phyloP scores from a whole-genome alignment of 805 yeast species.

The Saccharomycopsis sp. region DNA sequence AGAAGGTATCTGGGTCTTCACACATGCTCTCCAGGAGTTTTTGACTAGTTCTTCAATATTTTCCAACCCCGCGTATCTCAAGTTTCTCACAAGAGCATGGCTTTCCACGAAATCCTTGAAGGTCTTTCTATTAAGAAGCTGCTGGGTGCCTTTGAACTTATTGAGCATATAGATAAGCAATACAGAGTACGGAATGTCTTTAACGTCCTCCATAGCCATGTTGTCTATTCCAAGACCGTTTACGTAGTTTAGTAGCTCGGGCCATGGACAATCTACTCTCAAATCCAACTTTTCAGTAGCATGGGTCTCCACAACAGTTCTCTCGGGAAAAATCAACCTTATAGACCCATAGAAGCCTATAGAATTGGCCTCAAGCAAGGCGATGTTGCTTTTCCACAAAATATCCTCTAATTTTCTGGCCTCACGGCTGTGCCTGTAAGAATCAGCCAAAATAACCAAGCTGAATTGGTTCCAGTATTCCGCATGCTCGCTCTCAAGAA shows the following conservation, averaged over 20 bases:
- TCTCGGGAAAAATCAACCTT: constrained; percentile 46
- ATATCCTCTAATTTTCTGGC: constrained; percentile 11
- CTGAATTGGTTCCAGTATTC: constrained; percentile 11
- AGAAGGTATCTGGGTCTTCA: constrained; percentile 29
- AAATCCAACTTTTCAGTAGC: constrained; percentile 50
- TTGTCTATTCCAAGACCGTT: constrained; percentile 19
- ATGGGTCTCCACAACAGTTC: constrained; percentile 72
- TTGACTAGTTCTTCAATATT: constrained; percentile 48
- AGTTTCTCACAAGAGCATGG: neutral
- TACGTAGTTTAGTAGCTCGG: constrained; percentile 8
- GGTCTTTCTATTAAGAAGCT: constrained; percentile 27
- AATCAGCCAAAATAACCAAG: constrained; percentile 9
- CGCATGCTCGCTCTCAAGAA: constrained; percentile 16
- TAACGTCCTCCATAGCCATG: constrained; percentile 22
- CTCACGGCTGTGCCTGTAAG: neutral
- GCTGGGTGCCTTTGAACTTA: neutral
- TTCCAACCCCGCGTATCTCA: constrained; percentile 30
- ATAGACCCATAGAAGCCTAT: constrained; percentile 63
- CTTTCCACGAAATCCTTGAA: constrained; percentile 32
- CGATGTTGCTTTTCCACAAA: constrained; percentile 39
- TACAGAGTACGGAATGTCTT: constrained; percentile 19
- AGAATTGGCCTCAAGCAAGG: constrained; percentile 45
- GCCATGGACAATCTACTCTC: constrained; percentile 33
- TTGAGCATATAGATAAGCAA: constrained; percentile 8
- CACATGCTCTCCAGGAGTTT: constrained; percentile 38